A percentile compares a stretch with the other conserved stretches of the same genome.
phyloP scores from a whole-genome alignment of 2,329 filamentous ascomycete genomes.

The Fusarium subtropicale region DNA sequence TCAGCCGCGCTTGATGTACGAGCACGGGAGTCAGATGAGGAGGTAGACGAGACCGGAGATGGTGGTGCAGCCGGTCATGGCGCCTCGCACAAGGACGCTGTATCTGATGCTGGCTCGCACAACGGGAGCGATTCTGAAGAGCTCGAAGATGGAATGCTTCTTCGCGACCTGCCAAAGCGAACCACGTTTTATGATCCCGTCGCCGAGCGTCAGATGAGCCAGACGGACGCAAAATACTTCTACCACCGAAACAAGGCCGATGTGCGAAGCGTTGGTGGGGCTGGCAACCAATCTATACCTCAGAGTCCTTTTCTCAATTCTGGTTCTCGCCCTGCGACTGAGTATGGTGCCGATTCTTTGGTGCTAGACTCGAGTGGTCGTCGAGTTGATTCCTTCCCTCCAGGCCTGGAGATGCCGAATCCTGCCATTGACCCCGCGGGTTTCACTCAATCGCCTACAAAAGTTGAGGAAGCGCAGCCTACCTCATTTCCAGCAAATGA shows the following conservation, averaged over 20 bases:
- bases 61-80: conserved; percentile 42
- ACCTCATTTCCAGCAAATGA: conserved; percentile 12
- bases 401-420: conserved; percentile 55
- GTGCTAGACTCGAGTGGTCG: conserved; percentile 48
- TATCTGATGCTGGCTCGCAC: conserved; percentile 37
- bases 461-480: conserved; percentile 23
- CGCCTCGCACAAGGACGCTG: conserved; percentile 39
- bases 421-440: conserved; percentile 29
- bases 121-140: conserved; percentile 47
- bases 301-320: conserved; percentile 60
- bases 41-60: conserved; percentile 46
- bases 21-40: conserved; percentile 50
- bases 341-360: conserved; percentile 54
- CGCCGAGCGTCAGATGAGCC: conserved; percentile 92
- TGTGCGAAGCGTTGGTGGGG: conserved; percentile 52
- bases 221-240: conserved; percentile 94
- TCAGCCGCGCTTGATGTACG: conserved; percentile 42
- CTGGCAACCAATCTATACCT: conserved; percentile 58
- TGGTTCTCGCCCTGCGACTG: conserved; percentile 51
- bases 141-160: conserved; percentile 68
- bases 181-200: conserved; percentile 95
- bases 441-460: conserved; percentile 26
- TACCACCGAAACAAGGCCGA: conserved; percentile 89
- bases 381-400: conserved; percentile 30
- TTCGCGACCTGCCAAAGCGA: conserved; percentile 71